Evolutionary conservation across 805 yeast species (phyloP), one percentile per base, ranked within the genome.

Genomic region (Teunomyces cretensis): DNA sequence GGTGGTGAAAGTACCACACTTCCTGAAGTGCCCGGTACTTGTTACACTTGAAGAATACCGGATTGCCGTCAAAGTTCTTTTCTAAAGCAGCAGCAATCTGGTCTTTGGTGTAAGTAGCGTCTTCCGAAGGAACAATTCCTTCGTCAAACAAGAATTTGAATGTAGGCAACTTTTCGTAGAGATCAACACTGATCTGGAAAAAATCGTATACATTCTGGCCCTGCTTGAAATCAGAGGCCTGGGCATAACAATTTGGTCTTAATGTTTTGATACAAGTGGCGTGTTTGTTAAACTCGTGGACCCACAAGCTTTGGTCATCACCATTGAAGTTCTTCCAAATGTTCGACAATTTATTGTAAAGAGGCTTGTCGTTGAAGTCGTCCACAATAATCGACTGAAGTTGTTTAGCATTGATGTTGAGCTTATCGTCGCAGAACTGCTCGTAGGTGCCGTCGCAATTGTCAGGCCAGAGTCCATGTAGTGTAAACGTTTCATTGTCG

Each of bases 381-480:
- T 57, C 54, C 28, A 59, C 67, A 39, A 67, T 50, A 27, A 67
- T 55, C 24, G 54, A 62, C 42, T 66, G 56, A 42, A 56, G 47
- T 40, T 83, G 83, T 30, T 68, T 66, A 35, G 71, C 72, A 14
- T 68, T 41, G 42, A 67, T 48, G 26, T 64, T 53, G 39, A 55
- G 64, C 35, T 67, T 58, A 4, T 72, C 58, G 59, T 87, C 84
- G 70, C 97, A 91, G 64, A 81, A 87, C 67, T 86, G 94, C 41
- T 80, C 81, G 67, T 76, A 91, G 2, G 84, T 74, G 1, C 97
- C 97, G 61, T 81, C 83, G 70, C 97, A 91, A 54, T 79, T 78
- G 64, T 88, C 96, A 17, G 92, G 89, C 96, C 96, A 88, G 42
- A 88, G 66, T 0, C 96, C 96, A 62, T 88, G 96, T 30, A 86